A percentile compares a stretch with the other conserved stretches of the same genome.
phyloP scores from a whole-genome alignment of 768 basidiomycete genomes.

The Kwoniella europaea region DNA sequence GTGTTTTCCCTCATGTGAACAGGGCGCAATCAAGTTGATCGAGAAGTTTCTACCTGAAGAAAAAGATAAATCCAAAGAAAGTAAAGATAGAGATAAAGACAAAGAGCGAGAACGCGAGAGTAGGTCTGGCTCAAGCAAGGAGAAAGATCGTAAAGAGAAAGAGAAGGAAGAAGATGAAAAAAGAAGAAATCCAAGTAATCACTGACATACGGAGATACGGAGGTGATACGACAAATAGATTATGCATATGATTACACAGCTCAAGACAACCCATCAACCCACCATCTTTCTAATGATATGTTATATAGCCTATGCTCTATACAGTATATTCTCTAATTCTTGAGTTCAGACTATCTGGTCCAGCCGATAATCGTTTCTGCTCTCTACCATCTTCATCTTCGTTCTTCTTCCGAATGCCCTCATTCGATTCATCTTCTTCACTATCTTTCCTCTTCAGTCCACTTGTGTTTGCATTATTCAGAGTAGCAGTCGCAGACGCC shows the following conservation, averaged over 20 bases:
- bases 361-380: constrained; percentile 37
- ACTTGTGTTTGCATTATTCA: not conserved
- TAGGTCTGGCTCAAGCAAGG: constrained; percentile 16
- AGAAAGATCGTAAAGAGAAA: constrained; percentile 11
- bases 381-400: constrained; percentile 5
- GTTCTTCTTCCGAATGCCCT: constrained; percentile 15
- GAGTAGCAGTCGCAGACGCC: constrained; percentile 6
- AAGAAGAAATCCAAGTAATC: constrained; percentile 9
- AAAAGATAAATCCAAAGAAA: constrained; percentile 6
- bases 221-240: not conserved
- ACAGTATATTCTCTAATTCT: constrained; percentile 3
- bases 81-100: constrained; percentile 15
- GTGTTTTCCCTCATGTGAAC: not conserved
- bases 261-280: too few relatives aligned
- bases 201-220: too few relatives aligned
- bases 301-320: not conserved
- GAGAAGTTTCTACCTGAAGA: constrained; percentile 31
- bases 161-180: constrained; percentile 19
- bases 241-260: not conserved
- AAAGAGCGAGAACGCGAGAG: constrained; percentile 19
- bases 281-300: too few relatives aligned
- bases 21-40: constrained; percentile 40
- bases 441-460: not conserved
- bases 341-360: constrained; percentile 21
- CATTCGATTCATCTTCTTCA: constrained; percentile 5